Evolutionary conservation across 768 basidiomycete species (phyloP), one percentile per base, ranked within the genome.

Genomic region (Lentinula edodes): DNA sequence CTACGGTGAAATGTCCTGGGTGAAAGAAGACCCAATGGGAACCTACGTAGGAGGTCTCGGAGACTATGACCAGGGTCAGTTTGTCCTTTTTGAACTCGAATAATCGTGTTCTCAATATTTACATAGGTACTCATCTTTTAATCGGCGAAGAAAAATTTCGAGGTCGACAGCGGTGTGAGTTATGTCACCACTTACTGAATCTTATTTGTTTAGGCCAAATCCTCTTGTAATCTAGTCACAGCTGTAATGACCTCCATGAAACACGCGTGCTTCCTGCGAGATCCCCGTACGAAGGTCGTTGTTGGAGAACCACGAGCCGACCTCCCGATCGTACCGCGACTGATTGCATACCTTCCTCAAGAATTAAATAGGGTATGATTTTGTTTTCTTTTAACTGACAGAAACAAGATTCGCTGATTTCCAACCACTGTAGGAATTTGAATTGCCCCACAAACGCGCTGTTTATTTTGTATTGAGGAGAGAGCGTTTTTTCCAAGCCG

Each of bases 111-210:
- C 34, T 12, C 28, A 0, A 66, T 71, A 15, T 73, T 70, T 35
- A 62, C 28, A 51, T 34, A 46, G 79, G 79, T 0, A 67, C 78
- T 2, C 81, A 83, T 58, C 72, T 81, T 20, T 73, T 83, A 23
- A 75, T 77, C 5, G 81, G 81, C 13, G 80, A 82, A 52, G 72
- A 72, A 5, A 78, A 77, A 61, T 83, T 79, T 67, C 67, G 79
- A 20, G 81, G 81, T 36, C 66, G 68, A 55, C 70, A 68, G 39
- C 64, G 79, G 69, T 72, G 81, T 81, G 60, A 56, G 78, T 74
- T 13, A 43, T 63, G 20, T 1, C 39, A 18, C 28, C 34, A 9
- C 15, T 4, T 28, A 28, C 34, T 53, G 41, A 43, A 50, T 54
- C 20, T 43, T n/a, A 35, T 36, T 18, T 23, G 34, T 8, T 41